Evolutionary conservation across 1,284 basidiomycete genomes (phyloP).

Genomic region (Stereum hirsutum): DNA sequence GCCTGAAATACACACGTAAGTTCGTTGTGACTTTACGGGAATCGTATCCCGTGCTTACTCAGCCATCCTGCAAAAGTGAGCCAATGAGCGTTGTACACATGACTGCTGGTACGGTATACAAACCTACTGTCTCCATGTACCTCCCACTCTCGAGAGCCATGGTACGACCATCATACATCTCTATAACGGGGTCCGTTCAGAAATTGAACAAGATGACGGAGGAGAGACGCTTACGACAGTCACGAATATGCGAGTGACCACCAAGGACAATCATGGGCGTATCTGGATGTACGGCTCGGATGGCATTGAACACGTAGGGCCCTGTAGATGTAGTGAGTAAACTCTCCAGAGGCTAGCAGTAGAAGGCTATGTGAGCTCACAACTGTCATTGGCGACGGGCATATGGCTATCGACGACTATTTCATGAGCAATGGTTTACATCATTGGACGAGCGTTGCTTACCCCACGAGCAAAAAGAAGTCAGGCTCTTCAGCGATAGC

Average conservation of each 20-base stretch:
- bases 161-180: slow-evolving; percentile 51
- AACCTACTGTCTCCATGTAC: slow-evolving; percentile 83
- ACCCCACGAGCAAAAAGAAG: slow-evolving; percentile 70
- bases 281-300: slow-evolving; percentile 60
- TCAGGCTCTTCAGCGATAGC: slow-evolving; percentile 77
- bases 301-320: slow-evolving; percentile 64
- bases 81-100: no score
- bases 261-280: slow-evolving; percentile 80
- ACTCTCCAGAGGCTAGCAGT: no score
- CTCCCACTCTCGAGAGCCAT: slow-evolving; percentile 75
- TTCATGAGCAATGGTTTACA: not conserved
- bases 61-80: slow-evolving; percentile 38
- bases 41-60: slow-evolving; percentile 36
- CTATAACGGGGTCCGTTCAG: no score
- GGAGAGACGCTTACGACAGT: slow-evolving; percentile 48
- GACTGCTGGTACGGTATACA: no score
- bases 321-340: no score
- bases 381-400: slow-evolving; percentile 57
- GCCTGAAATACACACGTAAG: no score
- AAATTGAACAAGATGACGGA: no score
- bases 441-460: slow-evolving; percentile 14
- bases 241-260: slow-evolving; percentile 73
- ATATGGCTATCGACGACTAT: slow-evolving; percentile 42
- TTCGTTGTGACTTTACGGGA: no score
- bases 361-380: no score